These are phyloP conservation scores for Striga hermonthica DNA, from an alignment of 305 asterid species.

Conservation along the genomic window DNA sequence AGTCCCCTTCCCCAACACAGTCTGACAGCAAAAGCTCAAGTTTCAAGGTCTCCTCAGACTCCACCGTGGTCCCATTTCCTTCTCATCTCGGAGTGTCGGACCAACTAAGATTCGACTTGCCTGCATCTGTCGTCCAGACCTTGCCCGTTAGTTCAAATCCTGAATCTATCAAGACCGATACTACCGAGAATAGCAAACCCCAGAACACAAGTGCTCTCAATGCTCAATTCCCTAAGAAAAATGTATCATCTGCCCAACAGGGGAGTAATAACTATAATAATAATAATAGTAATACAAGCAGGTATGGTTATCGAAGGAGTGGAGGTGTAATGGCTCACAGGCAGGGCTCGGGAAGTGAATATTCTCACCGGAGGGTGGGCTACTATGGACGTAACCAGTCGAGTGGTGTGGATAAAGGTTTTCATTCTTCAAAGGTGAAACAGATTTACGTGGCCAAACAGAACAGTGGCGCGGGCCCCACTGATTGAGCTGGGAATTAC, in stretches of 20 bases:
- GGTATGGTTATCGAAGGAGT: constrained; percentile 58
- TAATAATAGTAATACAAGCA: constrained; percentile 33
- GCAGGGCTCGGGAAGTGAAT: constrained; percentile 54
- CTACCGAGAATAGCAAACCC: constrained; percentile 38
- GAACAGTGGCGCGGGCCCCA: constrained; percentile 44
- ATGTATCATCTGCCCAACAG: constrained; percentile 42
- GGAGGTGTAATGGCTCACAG: constrained; percentile 49
- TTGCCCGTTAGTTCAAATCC: constrained; percentile 39
- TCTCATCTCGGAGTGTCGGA: constrained; percentile 54
- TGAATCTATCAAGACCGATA: constrained; percentile 44
- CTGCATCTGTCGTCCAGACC: constrained; percentile 44
- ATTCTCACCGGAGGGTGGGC: constrained; percentile 69
- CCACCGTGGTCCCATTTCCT: constrained; percentile 47
- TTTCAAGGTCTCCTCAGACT: constrained; percentile 41
- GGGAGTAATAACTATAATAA: constrained; percentile 3
- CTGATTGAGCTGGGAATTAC: constrained; percentile 24
- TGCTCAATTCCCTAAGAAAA: constrained; percentile 53
- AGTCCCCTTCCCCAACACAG: constrained; percentile 53
- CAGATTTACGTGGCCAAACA: constrained; percentile 94
- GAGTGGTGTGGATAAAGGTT: constrained; percentile 50
- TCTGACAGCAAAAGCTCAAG: constrained; percentile 44
- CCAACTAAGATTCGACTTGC: constrained; percentile 39
- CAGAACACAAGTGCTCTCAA: constrained; percentile 41
- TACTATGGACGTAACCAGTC: constrained; percentile 75
- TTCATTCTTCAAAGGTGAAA: constrained; percentile 60